Evolutionary conservation across 192 early-diverging fungal species (phyloP).

Genomic region (Lobosporangium transversale): DNA sequence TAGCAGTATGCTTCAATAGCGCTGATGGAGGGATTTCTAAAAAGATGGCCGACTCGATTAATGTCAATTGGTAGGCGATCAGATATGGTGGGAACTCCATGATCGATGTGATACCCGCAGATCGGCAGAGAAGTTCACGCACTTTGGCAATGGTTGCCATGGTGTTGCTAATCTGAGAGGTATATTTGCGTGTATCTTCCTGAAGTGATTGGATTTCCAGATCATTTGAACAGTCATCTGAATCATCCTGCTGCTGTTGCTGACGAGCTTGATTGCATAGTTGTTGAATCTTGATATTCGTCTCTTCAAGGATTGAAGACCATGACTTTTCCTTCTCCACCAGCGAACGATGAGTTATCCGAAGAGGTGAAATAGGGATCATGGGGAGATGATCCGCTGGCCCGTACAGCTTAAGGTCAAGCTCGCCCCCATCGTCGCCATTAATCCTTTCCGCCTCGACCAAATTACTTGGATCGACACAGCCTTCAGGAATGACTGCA

Average conservation of each 20-base stretch:
- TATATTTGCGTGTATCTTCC: slow-evolving; percentile 55
- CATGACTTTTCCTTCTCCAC: slow-evolving; percentile 58
- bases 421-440: slow-evolving; percentile 44
- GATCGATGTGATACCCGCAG: slow-evolving; percentile 58
- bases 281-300: slow-evolving; percentile 23
- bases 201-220: slow-evolving; percentile 17
- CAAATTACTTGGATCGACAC: slow-evolving; percentile 61
- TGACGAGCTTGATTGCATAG: slow-evolving; percentile 22
- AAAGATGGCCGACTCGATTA: slow-evolving; percentile 78
- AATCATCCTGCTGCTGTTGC: slow-evolving; percentile 4
- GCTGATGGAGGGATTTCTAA: slow-evolving; percentile 65
- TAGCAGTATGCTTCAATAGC: slow-evolving; percentile 66
- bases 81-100: slow-evolving; percentile 67
- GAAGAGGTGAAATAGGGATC: slow-evolving; percentile 64
- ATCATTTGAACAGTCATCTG: slow-evolving; percentile 1
- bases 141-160: slow-evolving; percentile 59
- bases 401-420: slow-evolving; percentile 29
- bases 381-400: slow-evolving; percentile 59
- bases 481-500: slow-evolving; percentile 59
- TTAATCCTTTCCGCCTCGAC: slow-evolving; percentile 60
- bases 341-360: slow-evolving; percentile 53
- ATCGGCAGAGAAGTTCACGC: slow-evolving; percentile 59
- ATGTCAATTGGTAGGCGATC: slow-evolving; percentile 72
- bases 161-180: slow-evolving; percentile 43
- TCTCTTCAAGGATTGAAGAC: slow-evolving; percentile 25